These are phyloP conservation scores for Dactylellina parvicollis DNA, from an alignment of 2,329 filamentous ascomycete genomes.

Conservation along the genomic window DNA sequence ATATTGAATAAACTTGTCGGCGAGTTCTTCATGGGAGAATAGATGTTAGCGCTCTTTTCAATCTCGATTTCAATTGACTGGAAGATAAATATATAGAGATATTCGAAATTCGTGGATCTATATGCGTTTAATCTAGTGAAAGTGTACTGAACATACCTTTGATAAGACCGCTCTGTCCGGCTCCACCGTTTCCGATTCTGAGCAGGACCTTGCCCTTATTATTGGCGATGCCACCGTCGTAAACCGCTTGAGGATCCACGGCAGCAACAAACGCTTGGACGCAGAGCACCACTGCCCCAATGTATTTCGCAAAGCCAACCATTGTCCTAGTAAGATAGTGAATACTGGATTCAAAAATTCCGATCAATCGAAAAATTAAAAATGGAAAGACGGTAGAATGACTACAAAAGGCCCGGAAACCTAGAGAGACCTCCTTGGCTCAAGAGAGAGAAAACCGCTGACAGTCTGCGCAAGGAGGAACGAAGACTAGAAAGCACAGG, in stretches of 20 bases:
- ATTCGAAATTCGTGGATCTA: too few relatives aligned
- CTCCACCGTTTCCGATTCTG: slow-evolving; percentile 61
- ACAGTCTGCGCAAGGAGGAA: too few relatives aligned
- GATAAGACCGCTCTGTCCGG: slow-evolving; percentile 61
- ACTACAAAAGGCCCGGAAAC: too few relatives aligned
- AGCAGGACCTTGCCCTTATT: slow-evolving; percentile 54
- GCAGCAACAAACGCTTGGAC: slow-evolving; percentile 20
- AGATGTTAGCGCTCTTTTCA: neutral
- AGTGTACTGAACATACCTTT: slow-evolving; percentile 56
- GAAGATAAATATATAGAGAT: too few relatives aligned
- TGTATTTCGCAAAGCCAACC: slow-evolving; percentile 36
- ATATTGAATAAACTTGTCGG: slow-evolving; percentile 61
- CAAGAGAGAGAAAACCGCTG: too few relatives aligned
- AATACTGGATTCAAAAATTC: slow-evolving; percentile 16
- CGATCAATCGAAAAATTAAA: slow-evolving; percentile 1
- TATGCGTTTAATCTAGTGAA: neutral
- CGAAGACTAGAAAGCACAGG: too few relatives aligned
- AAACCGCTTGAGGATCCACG: slow-evolving; percentile 56
- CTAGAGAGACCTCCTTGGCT: too few relatives aligned
- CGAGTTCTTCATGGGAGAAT: slow-evolving; percentile 58
- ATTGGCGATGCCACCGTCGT: slow-evolving; percentile 54
- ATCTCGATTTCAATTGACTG: too few relatives aligned
- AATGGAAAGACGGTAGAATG: neutral
- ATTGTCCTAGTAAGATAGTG: slow-evolving; percentile 34
- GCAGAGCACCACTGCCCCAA: slow-evolving; percentile 19